phyloP scores from a whole-genome alignment of 2,329 filamentous ascomycete species.

The Tolypocladium nubicola region DNA sequence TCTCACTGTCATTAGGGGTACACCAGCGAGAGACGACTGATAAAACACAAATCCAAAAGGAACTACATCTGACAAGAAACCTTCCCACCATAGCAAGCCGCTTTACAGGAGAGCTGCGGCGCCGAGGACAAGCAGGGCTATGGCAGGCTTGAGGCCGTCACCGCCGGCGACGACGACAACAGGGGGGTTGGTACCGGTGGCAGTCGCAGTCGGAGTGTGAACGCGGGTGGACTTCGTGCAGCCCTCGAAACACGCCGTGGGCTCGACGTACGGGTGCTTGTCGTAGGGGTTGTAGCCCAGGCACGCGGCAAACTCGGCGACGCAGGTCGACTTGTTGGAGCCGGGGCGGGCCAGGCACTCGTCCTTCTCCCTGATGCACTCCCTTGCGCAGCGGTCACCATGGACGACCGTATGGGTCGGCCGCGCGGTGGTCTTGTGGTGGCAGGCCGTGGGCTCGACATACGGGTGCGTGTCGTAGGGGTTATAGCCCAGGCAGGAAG shows the following conservation, averaged over 20 bases:
- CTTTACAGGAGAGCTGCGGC: slow-evolving; percentile 13
- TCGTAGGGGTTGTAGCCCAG: slow-evolving; percentile 11
- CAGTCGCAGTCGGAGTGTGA: background rate
- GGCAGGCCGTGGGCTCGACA: too few relatives aligned
- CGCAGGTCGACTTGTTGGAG: slow-evolving; percentile 11
- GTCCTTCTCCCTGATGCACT: too few relatives aligned
- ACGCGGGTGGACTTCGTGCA: background rate
- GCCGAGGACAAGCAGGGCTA: slow-evolving; percentile 13
- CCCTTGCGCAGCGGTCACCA: too few relatives aligned
- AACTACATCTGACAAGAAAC: background rate
- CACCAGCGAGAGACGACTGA: background rate
- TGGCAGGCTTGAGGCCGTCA: slow-evolving; percentile 9
- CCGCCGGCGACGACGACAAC: slow-evolving; percentile 10
- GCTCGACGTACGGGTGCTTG: too few relatives aligned
- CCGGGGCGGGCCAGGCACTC: too few relatives aligned
- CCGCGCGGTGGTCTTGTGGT: background rate
- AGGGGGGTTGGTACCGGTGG: background rate
- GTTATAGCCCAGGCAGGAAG: slow-evolving; percentile 4
- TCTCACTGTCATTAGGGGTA: background rate
- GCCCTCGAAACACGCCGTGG: background rate
- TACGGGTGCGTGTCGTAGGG: too few relatives aligned
- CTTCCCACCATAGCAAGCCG: background rate
- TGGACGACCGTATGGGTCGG: slow-evolving; percentile 3
- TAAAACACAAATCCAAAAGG: background rate
- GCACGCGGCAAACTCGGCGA: slow-evolving; percentile 10